Evolutionary conservation across 495 filamentous ascomycete species (phyloP), one percentile per base, ranked within the genome.

Genomic region (Penicillium steckii): DNA sequence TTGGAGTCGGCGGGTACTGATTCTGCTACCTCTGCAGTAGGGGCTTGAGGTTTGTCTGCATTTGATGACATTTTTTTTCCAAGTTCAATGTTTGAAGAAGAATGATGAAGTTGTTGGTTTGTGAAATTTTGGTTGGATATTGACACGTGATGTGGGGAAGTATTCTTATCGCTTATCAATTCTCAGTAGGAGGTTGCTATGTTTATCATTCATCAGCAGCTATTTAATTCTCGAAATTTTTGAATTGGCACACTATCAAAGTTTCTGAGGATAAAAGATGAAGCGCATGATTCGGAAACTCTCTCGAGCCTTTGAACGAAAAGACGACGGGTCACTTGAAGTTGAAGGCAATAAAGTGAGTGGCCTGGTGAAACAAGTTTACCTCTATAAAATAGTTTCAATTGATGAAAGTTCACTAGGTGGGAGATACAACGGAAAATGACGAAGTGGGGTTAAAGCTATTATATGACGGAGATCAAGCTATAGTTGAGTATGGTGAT

Each of bases 1-100:
- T 71, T 59, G 27, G 66, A 64, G 50, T 71, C 68, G 7, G 63
- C 49, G 8, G 61, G 49, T 9, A 5, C 26, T 2, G 38, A 30
- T 2, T 15, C 3, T 21, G 7, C 5, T 12, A 4, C 26, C 1
- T 15, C 3, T 21, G 7, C 5, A 6, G 4, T 19, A 12, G 25
- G 7, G 3, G 41, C 27, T 24, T 30, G 15, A 12, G 23, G 15
- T 3, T 29, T 23, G 3, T 50, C 25, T 40, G 30, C 2, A 21
- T 35, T 38, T 44, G 43, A 9, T 30, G 46, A 40, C 37, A 50
- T 35, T 3, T 5, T 25, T 44, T 15, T 24, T 44, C 17, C 3
- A 19, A 32, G 22, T 32, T 12, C n/a, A 35, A 8, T 13, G 33
- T 37, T 37, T 37, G 12, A 35, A 15, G n/a, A 15, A n/a, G n/a